Base-by-base conservation (phyloP, 2,329 filamentous ascomycete genomes). In the Aspergillus sp. region DNA sequence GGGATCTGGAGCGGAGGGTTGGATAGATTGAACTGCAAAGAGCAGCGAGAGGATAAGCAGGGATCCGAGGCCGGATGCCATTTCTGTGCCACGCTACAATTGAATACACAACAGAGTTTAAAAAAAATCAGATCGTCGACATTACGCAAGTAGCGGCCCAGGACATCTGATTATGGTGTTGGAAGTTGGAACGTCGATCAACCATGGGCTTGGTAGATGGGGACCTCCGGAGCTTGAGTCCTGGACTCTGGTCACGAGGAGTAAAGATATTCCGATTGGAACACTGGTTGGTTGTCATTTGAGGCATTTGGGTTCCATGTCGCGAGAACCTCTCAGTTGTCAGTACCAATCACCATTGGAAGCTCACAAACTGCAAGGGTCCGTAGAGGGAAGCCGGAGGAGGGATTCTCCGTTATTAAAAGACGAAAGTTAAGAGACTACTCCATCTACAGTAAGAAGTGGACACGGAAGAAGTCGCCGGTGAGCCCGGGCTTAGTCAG, bases 1-100 rank as follows among this genome's bases (percentile, higher is more conserved):
- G 7, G 95, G 91, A 41, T 84, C 77, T n/a, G 87, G 87, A 53
- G 93, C 91, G 56, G 85, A 86, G 9, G 93, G 93, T 74, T 99
- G 95, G 58, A 87, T 82, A 60, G 83, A 83, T 59, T 74, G 66
- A 40, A 72, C 66, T 63, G 68, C 56, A 60, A 59, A 55, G 43
- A 53, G 27, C 31, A 44, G 7, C 31, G 59, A 60, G 44, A 69
- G 41, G 56, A 55, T 47, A 60, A 61, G 56, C 62, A 33, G 43
- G 43, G 33, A 45, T 39, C 31, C 43, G 40, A 52, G 39, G 24
- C n/a, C 6, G 14, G 41, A 35, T 40, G 31, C 17, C 59, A 61
- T 61, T 15, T 19, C 9, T 41, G 11, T n/a, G 45, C 21, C 35
- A 47, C 15, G 33, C 52, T 47, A 47, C 43, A 41, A 31, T 21